Evolutionary conservation across 345 rosid species (phyloP), one percentile per base, ranked within the genome.

Genomic region (Corymbia maculata): DNA sequence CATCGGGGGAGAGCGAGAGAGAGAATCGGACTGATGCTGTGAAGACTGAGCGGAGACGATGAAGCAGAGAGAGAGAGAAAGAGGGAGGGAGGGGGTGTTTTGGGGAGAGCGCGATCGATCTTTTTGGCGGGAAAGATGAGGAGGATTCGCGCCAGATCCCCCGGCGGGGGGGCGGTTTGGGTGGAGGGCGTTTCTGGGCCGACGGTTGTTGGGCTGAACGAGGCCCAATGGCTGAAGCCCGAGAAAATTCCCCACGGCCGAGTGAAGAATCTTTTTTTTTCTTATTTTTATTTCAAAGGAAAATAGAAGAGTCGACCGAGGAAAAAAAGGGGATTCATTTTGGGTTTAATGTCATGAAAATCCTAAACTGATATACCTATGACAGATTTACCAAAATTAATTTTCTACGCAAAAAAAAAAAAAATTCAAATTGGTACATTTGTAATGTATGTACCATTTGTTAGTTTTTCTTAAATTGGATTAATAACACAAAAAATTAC

Each of bases 1-100:
- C 84, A 75, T 75, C 19, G 84, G 49, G 42, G 87, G 19, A 85
- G 24, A 26, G 82, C 89, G 66, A 30, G 82, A 86, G 59, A 88
- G 79, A n/a, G 79, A 85, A 19, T 75, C 26, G 24, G 84, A 49
- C 42, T 45, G 44, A 75, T 49, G 84, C 49, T 75, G 14, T 45
- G 84, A 49, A 36, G 8, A 22, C 49, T 9, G n/a, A 70, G 52
- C 95, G 89, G 98, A 95, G 70, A 96, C 95, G 99, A 98, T 95
- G 87, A 90, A 90, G 82, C 86, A 88, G 47, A 6, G n/a, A 84
- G 89, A 52, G 86, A 79, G 88, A 90, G 87, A 87, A n/a, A 26
- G 49, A 8, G 49, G 42, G 47, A 26, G 53, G 85, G 50, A 36
- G 52, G 50, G 89, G 3, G n/a, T 9, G 79, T 16, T 68, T 68